These are phyloP conservation scores for Euphorbia pulcherrima DNA, from an alignment of 345 rosid genomes.

Conservation along the genomic window DNA sequence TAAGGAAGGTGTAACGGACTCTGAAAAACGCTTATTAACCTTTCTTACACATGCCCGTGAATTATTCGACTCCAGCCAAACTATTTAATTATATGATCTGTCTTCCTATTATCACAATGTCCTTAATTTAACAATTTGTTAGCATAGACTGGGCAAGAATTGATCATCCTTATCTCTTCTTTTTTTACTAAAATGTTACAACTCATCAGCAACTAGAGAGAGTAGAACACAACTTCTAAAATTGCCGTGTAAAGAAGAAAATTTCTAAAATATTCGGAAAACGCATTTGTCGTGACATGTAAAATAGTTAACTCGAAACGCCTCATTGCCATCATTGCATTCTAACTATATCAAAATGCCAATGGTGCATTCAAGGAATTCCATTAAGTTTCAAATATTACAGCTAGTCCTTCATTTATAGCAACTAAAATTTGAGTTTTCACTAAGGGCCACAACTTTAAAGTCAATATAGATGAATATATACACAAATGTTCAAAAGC, in stretches of 20 bases:
- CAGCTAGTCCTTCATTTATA: conserved; percentile 14
- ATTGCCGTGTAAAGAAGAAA: neutral
- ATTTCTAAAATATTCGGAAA: neutral
- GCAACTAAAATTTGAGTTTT: conserved; percentile 14
- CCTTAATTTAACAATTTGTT: conserved; percentile 14
- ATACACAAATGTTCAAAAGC: neutral
- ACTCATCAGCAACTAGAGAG: neutral
- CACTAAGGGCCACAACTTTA: conserved; percentile 16
- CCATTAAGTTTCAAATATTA: conserved; percentile 13
- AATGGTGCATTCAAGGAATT: conserved; percentile 5
- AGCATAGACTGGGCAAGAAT: conserved; percentile 6
- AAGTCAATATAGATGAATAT: neutral
- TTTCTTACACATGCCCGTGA: conserved; percentile 8
- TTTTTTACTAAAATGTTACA: neutral
- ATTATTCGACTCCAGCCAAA: conserved; percentile 13
- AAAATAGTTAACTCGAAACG: neutral
- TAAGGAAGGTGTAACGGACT: conserved; percentile 12
- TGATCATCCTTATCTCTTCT: conserved; percentile 12
- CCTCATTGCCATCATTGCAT: neutral
- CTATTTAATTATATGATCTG: conserved; percentile 18
- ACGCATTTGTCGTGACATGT: neutral
- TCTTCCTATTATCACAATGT: conserved; percentile 20
- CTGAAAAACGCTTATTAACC: neutral
- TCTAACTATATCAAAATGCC: neutral
- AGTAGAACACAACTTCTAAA: neutral